Conservation (phyloP, 1,139 yeast genomes). For the Pichia sp. region DNA sequence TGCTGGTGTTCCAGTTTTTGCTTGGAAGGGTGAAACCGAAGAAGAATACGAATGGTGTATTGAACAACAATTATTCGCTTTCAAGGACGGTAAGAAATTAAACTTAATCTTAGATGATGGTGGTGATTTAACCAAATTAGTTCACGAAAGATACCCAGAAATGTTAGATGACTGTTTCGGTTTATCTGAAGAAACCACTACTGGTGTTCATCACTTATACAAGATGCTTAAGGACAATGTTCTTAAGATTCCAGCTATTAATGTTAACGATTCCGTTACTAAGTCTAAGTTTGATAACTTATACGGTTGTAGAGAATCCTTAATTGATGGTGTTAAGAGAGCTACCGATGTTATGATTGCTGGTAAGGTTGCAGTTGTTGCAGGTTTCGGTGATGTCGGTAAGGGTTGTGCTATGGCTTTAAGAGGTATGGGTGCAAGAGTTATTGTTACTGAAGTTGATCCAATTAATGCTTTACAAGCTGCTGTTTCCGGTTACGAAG, state of each 20-base stretch:
- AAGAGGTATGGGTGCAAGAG: slow-evolving; percentile 99
- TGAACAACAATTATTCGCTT: slow-evolving; percentile 97
- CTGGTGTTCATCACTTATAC: slow-evolving; percentile 99
- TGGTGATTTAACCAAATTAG: slow-evolving; percentile 97
- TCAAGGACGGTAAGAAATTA: slow-evolving; percentile 94
- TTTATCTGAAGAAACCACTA: slow-evolving; percentile 98
- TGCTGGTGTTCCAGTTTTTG: slow-evolving; percentile 98
- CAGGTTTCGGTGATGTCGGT: slow-evolving; percentile 99
- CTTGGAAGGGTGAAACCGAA: slow-evolving; percentile 99
- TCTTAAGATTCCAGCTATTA: slow-evolving; percentile 98
- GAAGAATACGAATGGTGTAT: slow-evolving; percentile 99
- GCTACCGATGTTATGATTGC: slow-evolving; percentile 99
- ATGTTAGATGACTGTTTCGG: slow-evolving; percentile 94
- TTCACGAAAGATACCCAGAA: slow-evolving; percentile 98
- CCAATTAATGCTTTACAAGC: slow-evolving; percentile 99
- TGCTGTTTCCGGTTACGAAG: slow-evolving; percentile 99
- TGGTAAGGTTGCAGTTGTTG: slow-evolving; percentile 98
- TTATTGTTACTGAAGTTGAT: slow-evolving; percentile 93
- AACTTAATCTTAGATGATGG: slow-evolving; percentile 99
- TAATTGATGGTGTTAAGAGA: slow-evolving; percentile 98
- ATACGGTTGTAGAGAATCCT: slow-evolving; percentile 99
- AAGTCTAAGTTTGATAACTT: slow-evolving; percentile 99
- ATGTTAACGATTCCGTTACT: slow-evolving; percentile 98
- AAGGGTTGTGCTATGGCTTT: slow-evolving; percentile 99
- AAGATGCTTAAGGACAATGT: slow-evolving; percentile 85